phyloP scores from a whole-genome alignment of 352 stramenopile genomes.

The Aphanomyces stellatus region DNA sequence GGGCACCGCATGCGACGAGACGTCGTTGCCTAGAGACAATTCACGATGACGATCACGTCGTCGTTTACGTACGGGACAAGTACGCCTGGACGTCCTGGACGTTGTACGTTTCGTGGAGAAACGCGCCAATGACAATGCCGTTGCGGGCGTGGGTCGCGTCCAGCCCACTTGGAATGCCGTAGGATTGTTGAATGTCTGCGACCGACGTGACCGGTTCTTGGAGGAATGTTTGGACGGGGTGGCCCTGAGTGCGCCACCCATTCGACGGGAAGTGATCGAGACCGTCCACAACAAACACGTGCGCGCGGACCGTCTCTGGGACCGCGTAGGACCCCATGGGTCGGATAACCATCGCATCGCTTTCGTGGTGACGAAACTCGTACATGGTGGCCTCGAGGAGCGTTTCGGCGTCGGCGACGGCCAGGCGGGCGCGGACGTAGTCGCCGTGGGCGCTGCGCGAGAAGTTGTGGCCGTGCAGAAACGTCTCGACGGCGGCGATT shows the following conservation, averaged over 20 bases:
- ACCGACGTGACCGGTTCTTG: not conserved
- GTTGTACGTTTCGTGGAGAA: constrained; percentile 61
- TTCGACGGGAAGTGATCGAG: constrained; percentile 66
- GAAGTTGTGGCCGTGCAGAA: constrained; percentile 20
- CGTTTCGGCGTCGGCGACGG: constrained; percentile 33
- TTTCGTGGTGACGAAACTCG: constrained; percentile 35
- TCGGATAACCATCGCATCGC: constrained; percentile 34
- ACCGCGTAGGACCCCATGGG: constrained; percentile 33
- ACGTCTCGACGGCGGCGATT: constrained; percentile 19
- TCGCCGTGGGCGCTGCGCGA: constrained; percentile 30
- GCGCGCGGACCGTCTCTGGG: constrained; percentile 27
- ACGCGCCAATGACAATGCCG: constrained; percentile 54
- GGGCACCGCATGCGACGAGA: not conserved
- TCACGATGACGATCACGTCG: constrained; percentile 23
- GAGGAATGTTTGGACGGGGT: not conserved
- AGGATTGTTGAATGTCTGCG: constrained; percentile 37
- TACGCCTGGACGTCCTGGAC: constrained; percentile 46
- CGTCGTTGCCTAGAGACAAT: not conserved
- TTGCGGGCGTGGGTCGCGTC: constrained; percentile 25
- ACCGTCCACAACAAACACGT: constrained; percentile 56
- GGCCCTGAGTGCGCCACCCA: constrained; percentile 28
- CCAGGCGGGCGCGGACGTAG: constrained; percentile 35
- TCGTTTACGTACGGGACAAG: no score
- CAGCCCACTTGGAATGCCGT: constrained; percentile 34
- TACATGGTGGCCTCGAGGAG: constrained; percentile 50